phyloP scores from a whole-genome alignment of 352 stramenopile species.

The Vaucheria bursata region DNA sequence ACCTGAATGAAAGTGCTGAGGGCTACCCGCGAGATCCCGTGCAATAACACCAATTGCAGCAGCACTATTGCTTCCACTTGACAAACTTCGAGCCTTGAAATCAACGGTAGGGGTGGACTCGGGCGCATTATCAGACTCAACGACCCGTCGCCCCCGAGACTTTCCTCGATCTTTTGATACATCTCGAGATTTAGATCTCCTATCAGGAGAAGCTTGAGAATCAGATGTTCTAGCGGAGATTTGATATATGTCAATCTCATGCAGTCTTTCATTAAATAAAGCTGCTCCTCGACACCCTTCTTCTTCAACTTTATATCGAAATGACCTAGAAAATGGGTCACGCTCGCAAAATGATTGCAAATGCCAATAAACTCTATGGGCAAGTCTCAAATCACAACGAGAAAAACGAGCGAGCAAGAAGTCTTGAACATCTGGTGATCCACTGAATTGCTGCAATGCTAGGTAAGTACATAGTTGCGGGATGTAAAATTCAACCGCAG shows the following conservation, averaged over 20 bases:
- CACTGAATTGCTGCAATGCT: constrained; percentile 67
- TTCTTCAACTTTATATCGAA: constrained; percentile 53
- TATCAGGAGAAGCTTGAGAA: background rate
- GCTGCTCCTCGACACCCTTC: constrained; percentile 52
- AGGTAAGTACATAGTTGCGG: constrained; percentile 73
- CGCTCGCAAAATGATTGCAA: constrained; percentile 69
- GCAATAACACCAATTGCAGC: background rate
- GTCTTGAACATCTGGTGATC: constrained; percentile 68
- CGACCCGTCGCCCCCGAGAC: background rate
- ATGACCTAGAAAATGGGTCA: constrained; percentile 34
- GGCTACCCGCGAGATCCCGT: background rate
- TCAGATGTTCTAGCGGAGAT: background rate
- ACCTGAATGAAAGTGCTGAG: background rate
- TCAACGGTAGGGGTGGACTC: too few relatives aligned
- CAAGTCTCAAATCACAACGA: constrained; percentile 66
- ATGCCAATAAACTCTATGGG: constrained; percentile 71
- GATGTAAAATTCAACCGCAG: constrained; percentile 72
- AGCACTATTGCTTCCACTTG: too few relatives aligned
- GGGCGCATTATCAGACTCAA: too few relatives aligned
- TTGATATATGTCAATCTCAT: background rate
- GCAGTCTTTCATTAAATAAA: constrained; percentile 4
- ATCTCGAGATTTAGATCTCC: background rate
- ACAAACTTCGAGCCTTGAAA: too few relatives aligned
- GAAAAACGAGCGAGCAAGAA: constrained; percentile 67
- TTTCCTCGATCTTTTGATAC: background rate